Conservation (phyloP, 257 asterid genomes). For the Cinchona pubescens region DNA sequence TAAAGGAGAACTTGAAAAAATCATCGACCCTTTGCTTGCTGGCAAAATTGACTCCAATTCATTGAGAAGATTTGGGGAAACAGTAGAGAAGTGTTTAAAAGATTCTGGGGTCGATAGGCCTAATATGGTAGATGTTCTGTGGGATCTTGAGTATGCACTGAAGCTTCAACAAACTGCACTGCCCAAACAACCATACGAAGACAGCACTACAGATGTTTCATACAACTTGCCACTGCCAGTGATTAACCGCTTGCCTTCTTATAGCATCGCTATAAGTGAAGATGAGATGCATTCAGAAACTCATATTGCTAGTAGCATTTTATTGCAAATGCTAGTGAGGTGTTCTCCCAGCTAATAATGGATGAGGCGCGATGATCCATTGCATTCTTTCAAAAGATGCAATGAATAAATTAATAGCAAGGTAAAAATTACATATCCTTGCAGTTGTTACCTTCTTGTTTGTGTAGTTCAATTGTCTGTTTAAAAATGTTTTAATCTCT, state of each 20-base stretch:
- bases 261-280: conserved; percentile 17
- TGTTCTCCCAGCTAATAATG: conserved; percentile 35
- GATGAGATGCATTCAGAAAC: neutral
- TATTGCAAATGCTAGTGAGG: conserved; percentile 27
- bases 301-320: conserved; percentile 12
- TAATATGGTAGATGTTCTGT: conserved; percentile 53
- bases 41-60: conserved; percentile 45
- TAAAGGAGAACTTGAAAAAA: conserved; percentile 37
- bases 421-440: neutral
- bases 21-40: conserved; percentile 49
- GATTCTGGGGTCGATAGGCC: conserved; percentile 52
- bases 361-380: conserved; percentile 40
- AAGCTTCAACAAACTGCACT: conserved; percentile 37
- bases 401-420: neutral
- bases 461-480: neutral
- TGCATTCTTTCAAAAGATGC: neutral
- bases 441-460: neutral
- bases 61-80: conserved; percentile 48
- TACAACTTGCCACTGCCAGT: conserved; percentile 33
- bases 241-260: conserved; percentile 37
- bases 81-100: conserved; percentile 46
- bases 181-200: conserved; percentile 30
- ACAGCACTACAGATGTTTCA: conserved; percentile 38
- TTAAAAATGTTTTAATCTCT: neutral
- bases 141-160: conserved; percentile 59